Conservation (phyloP, 768 basidiomycete species). For the Cystoderma amianthinum region DNA sequence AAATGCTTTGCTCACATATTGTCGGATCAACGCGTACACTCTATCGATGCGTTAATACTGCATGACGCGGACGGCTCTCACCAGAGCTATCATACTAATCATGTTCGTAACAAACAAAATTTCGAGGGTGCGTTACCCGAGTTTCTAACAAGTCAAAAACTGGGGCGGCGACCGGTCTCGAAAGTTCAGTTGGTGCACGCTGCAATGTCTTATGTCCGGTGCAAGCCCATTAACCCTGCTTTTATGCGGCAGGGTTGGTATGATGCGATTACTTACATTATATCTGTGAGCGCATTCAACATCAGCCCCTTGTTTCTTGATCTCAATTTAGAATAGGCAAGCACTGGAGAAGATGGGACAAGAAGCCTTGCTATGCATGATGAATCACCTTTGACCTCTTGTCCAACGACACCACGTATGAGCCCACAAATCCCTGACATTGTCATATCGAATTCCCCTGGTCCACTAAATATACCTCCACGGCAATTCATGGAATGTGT, state of each 20-base stretch:
- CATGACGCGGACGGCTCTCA: conserved; percentile 17
- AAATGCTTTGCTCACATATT: conserved; percentile 33
- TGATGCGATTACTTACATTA: conserved; percentile 24
- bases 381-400: neutral
- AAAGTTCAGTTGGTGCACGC: conserved; percentile 32
- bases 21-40: conserved; percentile 24
- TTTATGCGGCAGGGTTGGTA: conserved; percentile 55
- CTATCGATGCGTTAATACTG: conserved; percentile 26
- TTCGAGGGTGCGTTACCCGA: conserved; percentile 10
- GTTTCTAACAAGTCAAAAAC: conserved; percentile 14
- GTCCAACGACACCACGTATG: neutral
- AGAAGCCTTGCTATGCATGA: neutral
- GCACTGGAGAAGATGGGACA: too few species aligned
- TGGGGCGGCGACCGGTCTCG: conserved; percentile 25
- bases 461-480: too few species aligned
- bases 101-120: conserved; percentile 11
- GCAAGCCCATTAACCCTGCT: conserved; percentile 35
- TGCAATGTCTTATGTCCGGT: conserved; percentile 40
- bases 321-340: too few species aligned
- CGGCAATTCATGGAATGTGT: too few species aligned
- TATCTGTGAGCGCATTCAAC: too few species aligned
- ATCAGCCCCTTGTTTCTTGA: too few species aligned
- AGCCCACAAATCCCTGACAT: neutral
- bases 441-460: too few species aligned
- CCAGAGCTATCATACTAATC: conserved; percentile 23